Conservation (phyloP, 306 rosid species). For the Sindora glabra region DNA sequence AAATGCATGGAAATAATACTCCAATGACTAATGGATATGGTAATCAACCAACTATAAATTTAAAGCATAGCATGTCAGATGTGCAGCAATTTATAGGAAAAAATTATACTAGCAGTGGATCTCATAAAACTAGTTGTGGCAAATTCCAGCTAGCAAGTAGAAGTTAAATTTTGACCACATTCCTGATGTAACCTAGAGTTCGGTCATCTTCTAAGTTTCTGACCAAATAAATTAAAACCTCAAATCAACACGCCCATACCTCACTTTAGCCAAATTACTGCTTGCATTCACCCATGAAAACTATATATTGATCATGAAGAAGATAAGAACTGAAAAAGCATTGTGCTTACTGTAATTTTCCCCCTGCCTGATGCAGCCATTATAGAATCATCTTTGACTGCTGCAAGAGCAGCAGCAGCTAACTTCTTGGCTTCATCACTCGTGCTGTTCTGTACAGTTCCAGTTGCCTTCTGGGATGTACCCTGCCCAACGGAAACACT, state of each 20-base stretch:
- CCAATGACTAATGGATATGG: background rate
- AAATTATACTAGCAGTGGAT: background rate
- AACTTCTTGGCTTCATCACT: conserved; percentile 61
- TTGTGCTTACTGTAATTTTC: conserved; percentile 61
- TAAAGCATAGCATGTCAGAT: background rate
- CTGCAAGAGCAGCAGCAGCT: conserved; percentile 86
- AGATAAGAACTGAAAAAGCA: background rate
- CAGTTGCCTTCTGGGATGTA: conserved; percentile 27
- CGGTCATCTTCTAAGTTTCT: too few relatives aligned
- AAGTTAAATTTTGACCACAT: too few relatives aligned
- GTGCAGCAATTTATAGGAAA: background rate
- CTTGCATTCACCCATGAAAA: background rate
- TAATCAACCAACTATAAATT: background rate
- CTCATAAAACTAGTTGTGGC: background rate
- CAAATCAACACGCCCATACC: background rate
- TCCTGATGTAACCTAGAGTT: background rate
- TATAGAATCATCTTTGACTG: conserved; percentile 38
- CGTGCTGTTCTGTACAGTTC: conserved; percentile 25
- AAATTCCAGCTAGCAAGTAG: background rate
- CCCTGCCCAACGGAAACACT: conserved; percentile 29
- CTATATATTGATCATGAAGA: background rate
- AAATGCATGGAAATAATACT: conserved; percentile 5
- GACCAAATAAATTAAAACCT: too few relatives aligned
- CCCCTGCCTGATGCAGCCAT: conserved; percentile 55
- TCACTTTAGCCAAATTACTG: conserved; percentile 7